Conservation (phyloP, 1,284 basidiomycete genomes). For the Ceratobasidium sp. region DNA sequence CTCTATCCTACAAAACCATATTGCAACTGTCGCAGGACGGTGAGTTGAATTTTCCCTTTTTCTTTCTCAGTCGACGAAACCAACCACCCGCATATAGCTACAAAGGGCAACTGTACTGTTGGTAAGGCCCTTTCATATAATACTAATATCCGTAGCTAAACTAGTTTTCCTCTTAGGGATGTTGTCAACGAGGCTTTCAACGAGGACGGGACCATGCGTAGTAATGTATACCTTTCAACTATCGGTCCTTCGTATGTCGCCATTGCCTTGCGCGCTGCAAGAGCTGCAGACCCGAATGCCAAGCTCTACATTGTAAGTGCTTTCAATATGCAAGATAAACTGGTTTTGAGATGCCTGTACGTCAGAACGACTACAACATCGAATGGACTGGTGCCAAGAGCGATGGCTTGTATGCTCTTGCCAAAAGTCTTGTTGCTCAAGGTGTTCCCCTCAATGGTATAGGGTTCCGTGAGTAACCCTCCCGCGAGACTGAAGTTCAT, state of each 20-base stretch:
- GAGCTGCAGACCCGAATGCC: conserved; percentile 59
- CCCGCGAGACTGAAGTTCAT: not conserved
- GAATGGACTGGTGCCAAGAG: conserved; percentile 57
- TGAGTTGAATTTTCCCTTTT: not conserved
- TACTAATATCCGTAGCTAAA: not conserved
- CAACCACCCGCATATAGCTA: conserved; percentile 51
- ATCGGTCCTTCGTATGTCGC: conserved; percentile 60
- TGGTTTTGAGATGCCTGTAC: not conserved
- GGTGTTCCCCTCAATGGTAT: conserved; percentile 64
- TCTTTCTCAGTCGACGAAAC: not conserved
- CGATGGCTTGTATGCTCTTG: conserved; percentile 61
- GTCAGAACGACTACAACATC: conserved; percentile 36
- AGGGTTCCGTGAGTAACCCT: conserved; percentile 55
- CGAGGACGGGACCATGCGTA: conserved; percentile 63
- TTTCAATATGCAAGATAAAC: not conserved
- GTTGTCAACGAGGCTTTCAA: conserved; percentile 65
- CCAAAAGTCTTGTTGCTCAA: conserved; percentile 58
- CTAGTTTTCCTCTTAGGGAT: conserved; percentile 53
- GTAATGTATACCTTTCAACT: conserved; percentile 62
- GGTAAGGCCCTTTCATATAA: conserved; percentile 3
- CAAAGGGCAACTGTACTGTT: conserved; percentile 62
- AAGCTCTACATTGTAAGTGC: conserved; percentile 56
- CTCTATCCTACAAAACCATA: conserved; percentile 59
- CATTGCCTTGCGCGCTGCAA: conserved; percentile 61
- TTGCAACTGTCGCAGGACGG: conserved; percentile 61